Conservation (phyloP, 1,284 basidiomycete genomes). For the Ceratobasidium sp. region DNA sequence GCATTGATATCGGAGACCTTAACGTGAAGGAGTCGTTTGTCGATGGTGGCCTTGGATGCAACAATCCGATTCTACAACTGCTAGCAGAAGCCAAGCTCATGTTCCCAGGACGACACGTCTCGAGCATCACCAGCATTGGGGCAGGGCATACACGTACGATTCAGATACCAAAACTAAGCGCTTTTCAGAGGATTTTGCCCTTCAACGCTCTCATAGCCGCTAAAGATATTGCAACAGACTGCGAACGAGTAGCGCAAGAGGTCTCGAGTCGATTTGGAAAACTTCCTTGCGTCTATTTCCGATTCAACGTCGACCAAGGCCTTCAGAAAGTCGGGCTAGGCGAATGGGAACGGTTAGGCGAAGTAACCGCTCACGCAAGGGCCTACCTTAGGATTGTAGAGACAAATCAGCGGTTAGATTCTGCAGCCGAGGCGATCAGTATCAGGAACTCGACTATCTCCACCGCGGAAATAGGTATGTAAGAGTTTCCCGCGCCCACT, state of each 20-base stretch:
- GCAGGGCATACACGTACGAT: slow-evolving; percentile 8
- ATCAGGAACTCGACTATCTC: no score
- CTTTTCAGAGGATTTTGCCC: not conserved
- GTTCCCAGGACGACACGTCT: not conserved
- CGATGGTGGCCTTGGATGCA: not conserved
- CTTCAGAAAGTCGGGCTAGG: not conserved
- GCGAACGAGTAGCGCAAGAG: not conserved
- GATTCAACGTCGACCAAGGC: slow-evolving; percentile 21
- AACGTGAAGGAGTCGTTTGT: not conserved
- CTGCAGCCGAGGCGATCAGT: no score
- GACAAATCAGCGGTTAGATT: no score
- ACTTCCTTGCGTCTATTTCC: not conserved
- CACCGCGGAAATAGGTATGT: no score
- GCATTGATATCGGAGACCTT: not conserved
- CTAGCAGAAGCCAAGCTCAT: not conserved
- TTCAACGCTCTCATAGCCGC: not conserved
- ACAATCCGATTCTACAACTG: not conserved
- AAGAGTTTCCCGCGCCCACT: no score
- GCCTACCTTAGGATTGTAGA: no score
- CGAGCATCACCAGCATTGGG: slow-evolving; percentile 1
- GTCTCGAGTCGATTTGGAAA: not conserved
- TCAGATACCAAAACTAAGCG: slow-evolving; percentile 1
- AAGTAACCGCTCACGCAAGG: not conserved
- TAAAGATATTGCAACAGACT: slow-evolving; percentile 11
- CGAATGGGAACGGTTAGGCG: not conserved